Base-by-base conservation (phyloP, 2,329 filamentous ascomycete genomes). In the Xylaria sp. region DNA sequence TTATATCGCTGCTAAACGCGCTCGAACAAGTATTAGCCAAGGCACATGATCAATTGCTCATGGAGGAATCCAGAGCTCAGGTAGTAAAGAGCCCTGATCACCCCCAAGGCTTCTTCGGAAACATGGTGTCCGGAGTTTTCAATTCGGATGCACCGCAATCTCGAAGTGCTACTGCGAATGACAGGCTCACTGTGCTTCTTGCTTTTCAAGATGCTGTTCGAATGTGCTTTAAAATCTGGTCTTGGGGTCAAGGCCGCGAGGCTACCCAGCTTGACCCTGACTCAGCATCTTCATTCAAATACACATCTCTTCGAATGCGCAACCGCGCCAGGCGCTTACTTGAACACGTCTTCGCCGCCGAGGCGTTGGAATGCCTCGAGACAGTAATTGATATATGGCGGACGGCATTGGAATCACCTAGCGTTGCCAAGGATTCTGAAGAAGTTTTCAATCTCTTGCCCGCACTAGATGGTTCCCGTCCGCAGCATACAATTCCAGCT, bases 121-220 rank as follows among this genome's bases (percentile, higher is more conserved):
- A 93, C 74, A 97, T 98, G 89, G 93, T 97, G 1, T 96, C 94
- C 0, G 94, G 94, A 1, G 93, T 97, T 0, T 97, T 97, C 78
- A 88, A 93, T 46, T 89, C 92, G 0, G 94, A 98, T 68, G 85
- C 88, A 0, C 90, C 88, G 1, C 92, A 94, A 69, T 87, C 89
- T n/a, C 90, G 94, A 58, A 94, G 91, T 68, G 89, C 91, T 8
- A 94, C 93, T n/a, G 94, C 94, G 9, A 99, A 98, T 76, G 95
- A 96, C 75, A 89, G 95, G 55, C 85, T 99, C 25, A 98, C 96
- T 0, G 95, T 99, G 23, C 86, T 98, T 52, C 85, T 99, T n/a
- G 97, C 94, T 12, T 97, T 99, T 78, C 95, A 98, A 79, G 97
- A 99, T 79, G 94, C 94, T 0, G 93, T 98, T 67, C 90, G 94